Conservation (phyloP, 1,139 yeast species). For the Hansenula lynferdii region DNA sequence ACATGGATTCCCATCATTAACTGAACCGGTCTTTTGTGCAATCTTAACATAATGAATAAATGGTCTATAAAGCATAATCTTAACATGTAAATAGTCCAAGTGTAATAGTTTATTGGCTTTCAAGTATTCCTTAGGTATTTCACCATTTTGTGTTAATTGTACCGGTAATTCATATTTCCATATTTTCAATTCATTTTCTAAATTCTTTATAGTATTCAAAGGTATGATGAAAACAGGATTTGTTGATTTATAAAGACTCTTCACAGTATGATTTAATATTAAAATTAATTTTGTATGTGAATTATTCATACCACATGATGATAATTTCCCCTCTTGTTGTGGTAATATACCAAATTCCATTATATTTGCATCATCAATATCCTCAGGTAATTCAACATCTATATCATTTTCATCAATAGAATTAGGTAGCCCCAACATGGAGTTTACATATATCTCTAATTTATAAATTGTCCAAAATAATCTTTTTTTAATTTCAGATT, state of each 20-base stretch:
- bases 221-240: slow-evolving; percentile 15
- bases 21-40: slow-evolving; percentile 22
- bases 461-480: slow-evolving; percentile 86
- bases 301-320: slow-evolving; percentile 74
- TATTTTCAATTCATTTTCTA: slow-evolving; percentile 60
- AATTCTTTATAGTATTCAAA: slow-evolving; percentile 44
- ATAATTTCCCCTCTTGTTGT: slow-evolving; percentile 37
- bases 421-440: slow-evolving; percentile 76
- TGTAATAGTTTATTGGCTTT: slow-evolving; percentile 64
- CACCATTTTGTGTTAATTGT: slow-evolving; percentile 55
- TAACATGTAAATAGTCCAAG: slow-evolving; percentile 62
- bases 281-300: slow-evolving; percentile 73
- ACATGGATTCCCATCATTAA: slow-evolving; percentile 23
- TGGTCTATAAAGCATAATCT: slow-evolving; percentile 66
- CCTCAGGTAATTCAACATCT: slow-evolving; percentile 76
- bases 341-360: slow-evolving; percentile 40
- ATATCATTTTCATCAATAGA: slow-evolving; percentile 62
- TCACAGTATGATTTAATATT: slow-evolving; percentile 47
- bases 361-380: slow-evolving; percentile 80
- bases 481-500: slow-evolving; percentile 76
- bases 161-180: slow-evolving; percentile 71
- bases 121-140: slow-evolving; percentile 33
- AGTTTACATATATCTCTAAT: slow-evolving; percentile 85
- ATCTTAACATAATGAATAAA: slow-evolving; percentile 51
- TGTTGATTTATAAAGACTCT: slow-evolving; percentile 39